Evolutionary conservation across 352 stramenopile genomes (phyloP).

Genomic region (Phytophthora citricola): DNA sequence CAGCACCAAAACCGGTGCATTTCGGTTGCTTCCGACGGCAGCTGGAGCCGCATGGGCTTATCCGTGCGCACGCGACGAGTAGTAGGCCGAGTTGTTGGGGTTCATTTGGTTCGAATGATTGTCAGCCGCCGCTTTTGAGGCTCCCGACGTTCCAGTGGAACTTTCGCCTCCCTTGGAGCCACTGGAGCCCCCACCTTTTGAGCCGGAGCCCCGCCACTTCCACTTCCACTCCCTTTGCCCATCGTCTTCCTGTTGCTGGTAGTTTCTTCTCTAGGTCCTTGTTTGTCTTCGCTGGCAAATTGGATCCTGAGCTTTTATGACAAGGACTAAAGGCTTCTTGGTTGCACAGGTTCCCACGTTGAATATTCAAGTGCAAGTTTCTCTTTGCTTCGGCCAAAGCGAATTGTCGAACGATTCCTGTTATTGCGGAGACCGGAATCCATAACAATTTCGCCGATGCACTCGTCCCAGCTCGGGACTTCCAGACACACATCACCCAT

Average conservation of each 20-base stretch:
- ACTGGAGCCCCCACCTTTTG: conserved; percentile 14
- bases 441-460: neutral
- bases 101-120: conserved; percentile 52
- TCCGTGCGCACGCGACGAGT: conserved; percentile 30
- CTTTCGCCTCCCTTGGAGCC: conserved; percentile 9
- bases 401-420: too few species aligned
- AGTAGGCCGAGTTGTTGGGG: conserved; percentile 46
- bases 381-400: neutral
- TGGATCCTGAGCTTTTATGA: conserved; percentile 6
- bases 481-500: neutral
- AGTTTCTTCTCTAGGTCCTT: neutral
- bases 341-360: conserved; percentile 9
- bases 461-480: neutral
- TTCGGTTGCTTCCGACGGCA: neutral
- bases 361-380: conserved; percentile 11
- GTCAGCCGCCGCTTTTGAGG: conserved; percentile 33
- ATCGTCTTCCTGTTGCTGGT: conserved; percentile 4
- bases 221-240: conserved; percentile 25
- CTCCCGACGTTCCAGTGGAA: conserved; percentile 5
- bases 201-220: conserved; percentile 11
- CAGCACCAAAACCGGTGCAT: neutral
- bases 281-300: conserved; percentile 1
- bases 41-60: neutral
- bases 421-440: too few species aligned
- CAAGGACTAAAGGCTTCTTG: too few species aligned